Evolutionary conservation across 164 flowering plant genomes (phyloP).

Genomic region (Tetrastigma voinierianum): DNA sequence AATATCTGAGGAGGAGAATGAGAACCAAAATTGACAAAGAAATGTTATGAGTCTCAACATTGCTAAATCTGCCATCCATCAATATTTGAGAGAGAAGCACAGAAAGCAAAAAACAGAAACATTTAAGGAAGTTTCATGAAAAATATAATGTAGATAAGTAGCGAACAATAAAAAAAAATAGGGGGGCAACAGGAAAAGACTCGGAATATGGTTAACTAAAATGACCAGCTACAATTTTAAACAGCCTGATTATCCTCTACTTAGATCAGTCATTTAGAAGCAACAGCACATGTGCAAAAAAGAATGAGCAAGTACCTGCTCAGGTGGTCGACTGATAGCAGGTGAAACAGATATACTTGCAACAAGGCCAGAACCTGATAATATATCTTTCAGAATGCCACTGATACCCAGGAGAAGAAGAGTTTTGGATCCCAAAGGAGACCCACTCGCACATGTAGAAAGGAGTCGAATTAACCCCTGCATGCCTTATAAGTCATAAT

Average conservation of each 20-base stretch:
- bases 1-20: slow-evolving; percentile 51
- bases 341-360: slow-evolving; percentile 84
- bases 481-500: slow-evolving; percentile 25
- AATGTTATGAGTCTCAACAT: background rate
- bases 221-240: too few relatives aligned
- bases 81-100: background rate
- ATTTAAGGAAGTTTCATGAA: background rate
- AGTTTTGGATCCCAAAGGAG: slow-evolving; percentile 82
- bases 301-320: slow-evolving; percentile 60
- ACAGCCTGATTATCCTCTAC: too few relatives aligned
- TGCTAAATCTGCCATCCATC: too few relatives aligned
- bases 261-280: too few relatives aligned
- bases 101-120: background rate
- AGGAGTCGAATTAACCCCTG: slow-evolving; percentile 96
- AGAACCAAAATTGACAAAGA: background rate
- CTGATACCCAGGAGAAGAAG: slow-evolving; percentile 93
- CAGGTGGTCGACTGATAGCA: slow-evolving; percentile 89
- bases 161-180: too few relatives aligned
- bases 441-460: slow-evolving; percentile 94
- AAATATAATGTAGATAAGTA: too few relatives aligned
- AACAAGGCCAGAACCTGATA: slow-evolving; percentile 77
- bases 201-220: too few relatives aligned
- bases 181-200: too few relatives aligned
- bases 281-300: background rate
- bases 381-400: slow-evolving; percentile 89